Percentiles rank a stretch among this genome's conserved stretches.
Evolutionary conservation across 345 rosid genomes (phyloP).

Genomic region (Clarkia xantiana): DNA sequence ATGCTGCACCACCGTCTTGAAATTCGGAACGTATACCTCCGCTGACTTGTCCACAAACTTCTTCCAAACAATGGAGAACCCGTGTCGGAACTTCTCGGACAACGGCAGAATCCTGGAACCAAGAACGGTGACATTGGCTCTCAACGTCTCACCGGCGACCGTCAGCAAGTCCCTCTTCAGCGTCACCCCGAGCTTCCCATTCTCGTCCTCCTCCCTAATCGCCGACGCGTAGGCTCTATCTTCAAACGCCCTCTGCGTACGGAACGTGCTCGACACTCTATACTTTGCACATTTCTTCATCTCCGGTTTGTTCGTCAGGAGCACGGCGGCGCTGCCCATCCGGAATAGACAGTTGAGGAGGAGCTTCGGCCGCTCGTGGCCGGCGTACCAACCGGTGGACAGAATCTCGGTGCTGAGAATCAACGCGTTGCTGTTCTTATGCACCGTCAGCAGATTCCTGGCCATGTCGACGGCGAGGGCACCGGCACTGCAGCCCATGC

Average conservation of each 20-base stretch:
- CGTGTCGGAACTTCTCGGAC: slow-evolving; percentile 17
- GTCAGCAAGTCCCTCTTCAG: slow-evolving; percentile 24
- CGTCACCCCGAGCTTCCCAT: slow-evolving; percentile 39
- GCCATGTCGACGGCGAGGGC: slow-evolving; percentile 31
- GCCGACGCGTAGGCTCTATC: slow-evolving; percentile 24
- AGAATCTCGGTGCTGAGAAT: slow-evolving; percentile 45
- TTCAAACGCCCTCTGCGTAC: slow-evolving; percentile 30
- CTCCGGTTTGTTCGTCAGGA: slow-evolving; percentile 30
- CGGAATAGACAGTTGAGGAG: slow-evolving; percentile 40
- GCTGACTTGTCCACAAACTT: slow-evolving; percentile 13
- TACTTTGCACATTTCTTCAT: slow-evolving; percentile 25
- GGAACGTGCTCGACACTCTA: slow-evolving; percentile 14
- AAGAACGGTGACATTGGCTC: slow-evolving; percentile 17
- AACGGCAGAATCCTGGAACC: slow-evolving; percentile 25
- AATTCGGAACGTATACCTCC: slow-evolving; percentile 31
- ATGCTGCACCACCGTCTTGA: slow-evolving; percentile 30
- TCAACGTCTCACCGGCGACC: slow-evolving; percentile 25
- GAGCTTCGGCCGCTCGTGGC: slow-evolving; percentile 29
- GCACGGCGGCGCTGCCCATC: slow-evolving; percentile 45
- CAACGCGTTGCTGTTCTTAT: slow-evolving; percentile 22
- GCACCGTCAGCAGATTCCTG: slow-evolving; percentile 20
- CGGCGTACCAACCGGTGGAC: slow-evolving; percentile 47
- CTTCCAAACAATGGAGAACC: slow-evolving; percentile 13
- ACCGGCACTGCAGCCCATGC: slow-evolving; percentile 60
- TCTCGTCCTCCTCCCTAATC: slow-evolving; percentile 34